phyloP scores from a whole-genome alignment of 768 basidiomycete species.

The Suillus fuscotomentosus region DNA sequence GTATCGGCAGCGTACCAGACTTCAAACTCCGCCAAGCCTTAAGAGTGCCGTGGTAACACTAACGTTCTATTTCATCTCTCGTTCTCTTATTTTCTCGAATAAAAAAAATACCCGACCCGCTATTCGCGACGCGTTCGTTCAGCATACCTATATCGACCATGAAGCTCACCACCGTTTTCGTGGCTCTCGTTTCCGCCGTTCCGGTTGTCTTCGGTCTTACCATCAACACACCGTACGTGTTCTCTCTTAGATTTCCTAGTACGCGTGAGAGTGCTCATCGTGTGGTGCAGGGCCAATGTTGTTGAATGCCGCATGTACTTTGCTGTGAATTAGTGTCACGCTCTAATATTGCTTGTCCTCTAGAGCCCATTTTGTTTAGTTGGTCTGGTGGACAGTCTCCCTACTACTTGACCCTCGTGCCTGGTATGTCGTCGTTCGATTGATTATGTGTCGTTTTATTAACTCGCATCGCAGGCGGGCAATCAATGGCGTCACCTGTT shows the following conservation, averaged over 20 bases:
- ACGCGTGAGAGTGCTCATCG: background rate
- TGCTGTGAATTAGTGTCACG: background rate
- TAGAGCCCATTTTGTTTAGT: slow-evolving; percentile 58
- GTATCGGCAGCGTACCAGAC: background rate
- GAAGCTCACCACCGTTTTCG: slow-evolving; percentile 33
- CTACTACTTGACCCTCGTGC: slow-evolving; percentile 59
- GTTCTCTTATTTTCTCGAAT: slow-evolving; percentile 4
- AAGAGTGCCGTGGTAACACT: background rate
- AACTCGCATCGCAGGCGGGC: slow-evolving; percentile 42
- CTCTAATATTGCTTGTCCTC: slow-evolving; percentile 8
- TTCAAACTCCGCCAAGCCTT: slow-evolving; percentile 27
- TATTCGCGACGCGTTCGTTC: slow-evolving; percentile 18
- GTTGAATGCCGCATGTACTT: slow-evolving; percentile 50
- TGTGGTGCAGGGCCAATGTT: slow-evolving; percentile 31
- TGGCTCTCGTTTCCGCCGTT: slow-evolving; percentile 28
- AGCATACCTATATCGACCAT: slow-evolving; percentile 22
- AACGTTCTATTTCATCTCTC: slow-evolving; percentile 1
- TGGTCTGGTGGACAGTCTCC: slow-evolving; percentile 55
- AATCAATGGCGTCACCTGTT: slow-evolving; percentile 52
- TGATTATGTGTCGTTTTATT: background rate
- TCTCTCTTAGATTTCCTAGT: slow-evolving; percentile 6
- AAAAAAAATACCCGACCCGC: slow-evolving; percentile 9
- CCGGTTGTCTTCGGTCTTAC: slow-evolving; percentile 44
- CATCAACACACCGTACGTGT: slow-evolving; percentile 70
- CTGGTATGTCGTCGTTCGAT: slow-evolving; percentile 42